These are phyloP conservation scores for Cichorium intybus DNA, from an alignment of 140 eudicot genomes.

Conservation along the genomic window DNA sequence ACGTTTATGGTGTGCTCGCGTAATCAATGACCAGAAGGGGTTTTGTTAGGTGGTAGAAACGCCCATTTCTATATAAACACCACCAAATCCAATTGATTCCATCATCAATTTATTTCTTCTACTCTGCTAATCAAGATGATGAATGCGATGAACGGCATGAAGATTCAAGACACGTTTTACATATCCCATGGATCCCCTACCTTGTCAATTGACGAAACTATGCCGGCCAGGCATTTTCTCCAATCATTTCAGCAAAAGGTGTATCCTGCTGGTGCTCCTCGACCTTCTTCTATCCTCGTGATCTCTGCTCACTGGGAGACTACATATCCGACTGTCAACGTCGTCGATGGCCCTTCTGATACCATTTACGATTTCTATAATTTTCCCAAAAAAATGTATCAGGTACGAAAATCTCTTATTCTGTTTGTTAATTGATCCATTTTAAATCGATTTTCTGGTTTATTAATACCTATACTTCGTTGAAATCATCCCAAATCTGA, in stretches of 20 bases:
- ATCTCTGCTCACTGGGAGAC: constrained; percentile 93
- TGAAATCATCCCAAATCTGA: background rate
- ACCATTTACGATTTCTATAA: constrained; percentile 74
- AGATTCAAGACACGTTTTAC: constrained; percentile 47
- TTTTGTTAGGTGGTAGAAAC: background rate
- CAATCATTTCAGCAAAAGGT: constrained; percentile 48
- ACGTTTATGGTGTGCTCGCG: background rate
- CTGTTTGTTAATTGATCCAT: background rate
- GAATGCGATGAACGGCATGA: constrained; percentile 12
- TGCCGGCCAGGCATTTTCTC: constrained; percentile 66
- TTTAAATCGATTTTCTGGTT: background rate
- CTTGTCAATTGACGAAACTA: constrained; percentile 49
- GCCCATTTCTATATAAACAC: background rate
- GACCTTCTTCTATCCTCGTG: constrained; percentile 56
- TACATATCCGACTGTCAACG: constrained; percentile 57
- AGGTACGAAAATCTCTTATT: constrained; percentile 28
- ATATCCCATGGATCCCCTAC: constrained; percentile 75
- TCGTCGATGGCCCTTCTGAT: constrained; percentile 35
- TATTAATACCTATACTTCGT: background rate
- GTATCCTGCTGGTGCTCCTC: constrained; percentile 14
- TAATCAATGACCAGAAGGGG: background rate
- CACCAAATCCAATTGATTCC: background rate
- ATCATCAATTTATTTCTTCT: background rate
- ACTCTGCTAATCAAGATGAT: background rate
- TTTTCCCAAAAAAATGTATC: constrained; percentile 66